Percentiles rank a stretch among this genome's conserved stretches.
Evolutionary conservation across 2,329 filamentous ascomycete genomes (phyloP).

Genomic region (Thermoascus crustaceus): DNA sequence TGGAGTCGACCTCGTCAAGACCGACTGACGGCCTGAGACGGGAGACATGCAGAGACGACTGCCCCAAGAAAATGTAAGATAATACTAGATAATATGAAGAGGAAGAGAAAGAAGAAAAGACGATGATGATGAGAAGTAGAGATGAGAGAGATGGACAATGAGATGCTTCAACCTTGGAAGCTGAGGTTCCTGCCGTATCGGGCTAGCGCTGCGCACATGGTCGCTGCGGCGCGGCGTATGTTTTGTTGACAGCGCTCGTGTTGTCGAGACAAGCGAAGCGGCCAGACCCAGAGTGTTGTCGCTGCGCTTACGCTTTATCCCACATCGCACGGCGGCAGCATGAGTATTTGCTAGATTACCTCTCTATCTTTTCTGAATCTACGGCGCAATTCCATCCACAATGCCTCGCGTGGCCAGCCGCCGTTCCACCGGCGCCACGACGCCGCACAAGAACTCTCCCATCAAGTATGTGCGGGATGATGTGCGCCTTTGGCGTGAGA

Average conservation of each 20-base stretch:
- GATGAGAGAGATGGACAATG: too few relatives aligned
- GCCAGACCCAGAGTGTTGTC: too few relatives aligned
- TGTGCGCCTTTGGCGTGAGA: not conserved
- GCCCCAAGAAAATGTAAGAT: too few relatives aligned
- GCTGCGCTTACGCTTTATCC: too few relatives aligned
- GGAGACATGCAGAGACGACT: too few relatives aligned
- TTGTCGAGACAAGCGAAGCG: too few relatives aligned
- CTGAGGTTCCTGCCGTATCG: too few relatives aligned
- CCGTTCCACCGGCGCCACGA: conserved; percentile 40
- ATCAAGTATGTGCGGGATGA: conserved; percentile 45
- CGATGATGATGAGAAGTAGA: conserved; percentile 4
- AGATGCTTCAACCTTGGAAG: not conserved
- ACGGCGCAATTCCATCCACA: conserved; percentile 20
- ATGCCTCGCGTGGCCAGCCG: conserved; percentile 52
- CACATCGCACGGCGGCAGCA: too few relatives aligned
- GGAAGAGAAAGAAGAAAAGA: conserved; percentile 4
- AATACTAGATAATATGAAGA: conserved; percentile 1
- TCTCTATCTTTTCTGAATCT: conserved; percentile 12
- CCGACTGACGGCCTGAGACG: too few relatives aligned
- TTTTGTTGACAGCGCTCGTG: conserved; percentile 27
- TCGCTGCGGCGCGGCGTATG: conserved; percentile 23
- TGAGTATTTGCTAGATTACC: too few relatives aligned
- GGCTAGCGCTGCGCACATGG: conserved; percentile 15
- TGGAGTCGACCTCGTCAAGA: too few relatives aligned
- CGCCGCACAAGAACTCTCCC: conserved; percentile 45